Base-by-base conservation (phyloP, 345 rosid species). In the Alliaria petiolata region DNA sequence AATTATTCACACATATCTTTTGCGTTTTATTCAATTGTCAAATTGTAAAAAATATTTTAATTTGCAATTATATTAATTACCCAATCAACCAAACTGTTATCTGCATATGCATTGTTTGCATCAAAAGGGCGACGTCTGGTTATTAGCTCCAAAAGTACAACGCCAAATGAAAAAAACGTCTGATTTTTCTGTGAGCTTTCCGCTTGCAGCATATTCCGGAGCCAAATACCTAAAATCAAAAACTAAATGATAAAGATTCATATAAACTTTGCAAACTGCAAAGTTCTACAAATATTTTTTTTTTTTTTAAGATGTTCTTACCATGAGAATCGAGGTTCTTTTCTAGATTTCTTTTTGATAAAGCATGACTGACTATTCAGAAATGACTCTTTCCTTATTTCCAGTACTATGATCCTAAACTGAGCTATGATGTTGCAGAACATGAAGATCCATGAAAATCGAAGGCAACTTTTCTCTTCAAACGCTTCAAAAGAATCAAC, bases 131-230 rank as follows among this genome's bases (percentile, higher is more conserved):
- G 79, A 26, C 82, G 91, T 0, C 97, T 96, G 0, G 93, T 89
- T 45, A 91, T 87, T 66, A 91, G 62, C 81, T 91, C 97, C 84
- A 91, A 82, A 54, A 91, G 87, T 85, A 89, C 86, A 61, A 91
- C 85, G 8, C 97, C 97, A 40, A 82, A 91, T 33, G 97, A 91
- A 87, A 86, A 22, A 91, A 43, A 91, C 96, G 49, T 91, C 97
- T 0, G 96, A 91, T 71, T 89, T 91, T 3, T 91, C 97, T 1
- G 93, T 74, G 43, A 91, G 84, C 75, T 87, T 87, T 50, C 97
- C 97, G 17, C 89, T 91, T 6, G 97, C 78, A 67, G 97, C 97
- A 28, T 91, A 91, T 68, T 91, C 97, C 4, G 97, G 97, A 76
- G 97, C 97, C 74, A 91, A 64, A 74, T 91, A 57, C 30, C 62